A percentile compares a stretch with the other conserved stretches of the same genome.
phyloP scores from a whole-genome alignment of 108 stramenopile species.

The Pseudonitzschia delicatissima region DNA sequence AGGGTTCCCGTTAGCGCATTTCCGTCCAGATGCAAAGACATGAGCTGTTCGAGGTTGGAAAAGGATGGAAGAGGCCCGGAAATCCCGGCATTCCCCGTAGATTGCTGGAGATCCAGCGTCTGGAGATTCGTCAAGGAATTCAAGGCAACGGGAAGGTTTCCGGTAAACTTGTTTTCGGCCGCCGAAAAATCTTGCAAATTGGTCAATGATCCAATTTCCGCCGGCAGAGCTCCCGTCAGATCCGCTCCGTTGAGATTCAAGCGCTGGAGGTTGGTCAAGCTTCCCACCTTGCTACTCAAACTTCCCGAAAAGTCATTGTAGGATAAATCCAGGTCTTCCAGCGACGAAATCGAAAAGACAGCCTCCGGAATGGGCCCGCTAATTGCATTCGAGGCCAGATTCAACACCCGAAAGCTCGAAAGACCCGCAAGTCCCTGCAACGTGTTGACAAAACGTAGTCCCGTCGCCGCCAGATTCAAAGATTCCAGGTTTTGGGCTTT shows the following conservation, averaged over 20 bases:
- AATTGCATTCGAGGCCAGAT: conserved; percentile 19
- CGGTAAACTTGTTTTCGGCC: conserved; percentile 49
- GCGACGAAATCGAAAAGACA: conserved; percentile 24
- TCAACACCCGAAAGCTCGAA: conserved; percentile 14
- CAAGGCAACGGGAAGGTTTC: conserved; percentile 45
- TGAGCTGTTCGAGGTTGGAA: conserved; percentile 31
- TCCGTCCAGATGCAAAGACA: conserved; percentile 39
- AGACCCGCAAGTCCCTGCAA: conserved; percentile 28
- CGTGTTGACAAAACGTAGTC: conserved; percentile 22
- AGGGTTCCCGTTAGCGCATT: conserved; percentile 49
- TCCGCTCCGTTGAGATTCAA: conserved; percentile 46
- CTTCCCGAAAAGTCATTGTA: conserved; percentile 39
- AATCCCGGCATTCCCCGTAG: conserved; percentile 20
- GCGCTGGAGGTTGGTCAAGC: conserved; percentile 47
- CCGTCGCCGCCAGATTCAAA: conserved; percentile 34
- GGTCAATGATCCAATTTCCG: conserved; percentile 40
- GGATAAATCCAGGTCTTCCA: conserved; percentile 43
- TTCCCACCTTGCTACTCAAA: conserved; percentile 41
- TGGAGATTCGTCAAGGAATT: conserved; percentile 28
- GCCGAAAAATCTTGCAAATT: conserved; percentile 24
- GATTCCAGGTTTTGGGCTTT: conserved; percentile 28
- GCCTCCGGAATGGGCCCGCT: conserved; percentile 24
- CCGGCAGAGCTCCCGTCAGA: conserved; percentile 45
- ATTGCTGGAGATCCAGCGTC: conserved; percentile 37
- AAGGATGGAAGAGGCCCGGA: conserved; percentile 25